Base-by-base conservation (phyloP, 495 filamentous ascomycete genomes). In the Coniosporium apollinis region DNA sequence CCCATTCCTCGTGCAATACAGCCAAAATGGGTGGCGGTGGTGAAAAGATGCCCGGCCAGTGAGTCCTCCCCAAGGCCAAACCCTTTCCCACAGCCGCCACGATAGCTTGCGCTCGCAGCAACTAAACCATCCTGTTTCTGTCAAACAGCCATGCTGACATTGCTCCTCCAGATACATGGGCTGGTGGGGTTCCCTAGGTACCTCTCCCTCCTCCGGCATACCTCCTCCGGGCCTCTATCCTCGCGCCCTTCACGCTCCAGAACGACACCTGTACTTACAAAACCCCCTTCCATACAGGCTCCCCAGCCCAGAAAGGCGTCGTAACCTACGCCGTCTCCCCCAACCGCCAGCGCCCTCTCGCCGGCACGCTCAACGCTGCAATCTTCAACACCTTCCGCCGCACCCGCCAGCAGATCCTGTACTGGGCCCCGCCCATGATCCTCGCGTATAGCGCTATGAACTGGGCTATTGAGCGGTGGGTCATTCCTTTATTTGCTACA, bases 401-500 rank as follows among this genome's bases (percentile, higher is more conserved):
- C 34, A 61, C 67, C 48, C 60, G 62, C 47, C 51, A 64, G 37
- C 79, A 93, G 66, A 68, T 79, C 44, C 67, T 93, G 44, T 94
- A 85, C 66, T 66, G 80, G 52, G 66, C 66, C n/a, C 82, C 86
- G 21, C 79, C 86, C 21, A 62, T 89, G 46, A 42, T 84, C 40
- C 49, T 64, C 45, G 81, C 70, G 39, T 94, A 94, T 62, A 63
- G 72, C 43, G 45, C 68, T 40, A 77, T 93, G 74, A 65, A 81
- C 51, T 94, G 85, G 85, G 85, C 86, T 36, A 70, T 72, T 51
- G 73, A 83, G 54, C 67, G 73, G 85, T 91, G 72, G 33, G 70
- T 57, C 49, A 25, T 8, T 19, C 31, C 24, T 9, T 19, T 4
- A 42, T 5, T 20, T 3, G 20, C 17, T 17, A 30, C 24, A 26